phyloP scores from a whole-genome alignment of 169 alveolate genomes.

The Eimeria praecox region DNA sequence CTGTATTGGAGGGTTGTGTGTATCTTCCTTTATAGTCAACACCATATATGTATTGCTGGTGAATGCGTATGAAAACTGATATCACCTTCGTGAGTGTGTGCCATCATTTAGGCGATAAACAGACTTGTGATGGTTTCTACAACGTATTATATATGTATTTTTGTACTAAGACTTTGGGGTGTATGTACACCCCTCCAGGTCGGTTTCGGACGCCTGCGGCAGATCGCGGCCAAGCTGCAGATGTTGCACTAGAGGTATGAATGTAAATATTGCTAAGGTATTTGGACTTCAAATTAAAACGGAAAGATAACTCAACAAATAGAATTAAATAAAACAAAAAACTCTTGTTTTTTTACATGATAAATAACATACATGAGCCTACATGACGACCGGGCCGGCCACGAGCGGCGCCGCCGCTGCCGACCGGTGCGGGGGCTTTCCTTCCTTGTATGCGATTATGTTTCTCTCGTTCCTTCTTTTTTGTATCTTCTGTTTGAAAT shows the following conservation, averaged over 20 bases:
- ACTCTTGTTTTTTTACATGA: background rate
- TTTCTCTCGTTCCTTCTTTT: conserved; percentile 26
- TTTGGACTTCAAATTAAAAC: background rate
- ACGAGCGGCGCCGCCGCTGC: conserved; percentile 69
- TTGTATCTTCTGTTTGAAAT: conserved; percentile 51
- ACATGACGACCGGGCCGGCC: conserved; percentile 43
- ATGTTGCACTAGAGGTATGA: background rate
- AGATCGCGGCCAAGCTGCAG: background rate
- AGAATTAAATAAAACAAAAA: background rate
- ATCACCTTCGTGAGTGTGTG: background rate
- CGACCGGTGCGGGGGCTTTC: conserved; percentile 69
- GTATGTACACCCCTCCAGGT: background rate
- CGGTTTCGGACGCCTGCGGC: background rate
- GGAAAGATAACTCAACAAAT: background rate
- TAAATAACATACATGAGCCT: background rate
- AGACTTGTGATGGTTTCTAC: background rate
- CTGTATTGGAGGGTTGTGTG: background rate
- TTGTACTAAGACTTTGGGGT: background rate
- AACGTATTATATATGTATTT: background rate
- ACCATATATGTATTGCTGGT: background rate
- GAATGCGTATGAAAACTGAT: background rate
- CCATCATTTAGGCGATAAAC: background rate
- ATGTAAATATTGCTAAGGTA: background rate
- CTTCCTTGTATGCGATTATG: conserved; percentile 5
- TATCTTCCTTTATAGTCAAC: background rate